Conservation (phyloP, 2,329 filamentous ascomycete species). For the Chrysoporthe deuterocubensis region DNA sequence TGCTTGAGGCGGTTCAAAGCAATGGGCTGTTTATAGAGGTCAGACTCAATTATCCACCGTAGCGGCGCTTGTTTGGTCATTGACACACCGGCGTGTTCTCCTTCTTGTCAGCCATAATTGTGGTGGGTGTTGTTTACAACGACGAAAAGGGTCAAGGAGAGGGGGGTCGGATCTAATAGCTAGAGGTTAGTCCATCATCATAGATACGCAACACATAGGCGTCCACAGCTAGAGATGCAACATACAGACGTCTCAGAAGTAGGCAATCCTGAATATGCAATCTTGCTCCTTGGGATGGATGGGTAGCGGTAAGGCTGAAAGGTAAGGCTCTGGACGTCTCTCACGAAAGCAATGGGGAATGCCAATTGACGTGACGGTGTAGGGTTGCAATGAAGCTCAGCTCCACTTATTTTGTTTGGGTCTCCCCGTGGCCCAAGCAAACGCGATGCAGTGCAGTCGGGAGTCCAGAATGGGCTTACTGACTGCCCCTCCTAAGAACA, state of each 20-base stretch:
- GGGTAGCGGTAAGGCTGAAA: not conserved
- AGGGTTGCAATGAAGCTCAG: conserved; percentile 6
- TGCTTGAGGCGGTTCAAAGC: conserved; percentile 78
- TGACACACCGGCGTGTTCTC: conserved; percentile 25
- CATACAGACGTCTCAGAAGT: not conserved
- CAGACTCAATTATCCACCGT: not conserved
- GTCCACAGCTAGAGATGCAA: not conserved
- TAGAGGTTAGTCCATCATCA: not conserved
- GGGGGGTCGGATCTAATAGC: not conserved
- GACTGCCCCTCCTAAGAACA: not conserved
- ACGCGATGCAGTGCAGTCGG: not conserved
- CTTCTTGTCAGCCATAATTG: conserved; percentile 29
- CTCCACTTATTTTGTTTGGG: conserved; percentile 25
- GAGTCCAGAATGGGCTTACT: not conserved
- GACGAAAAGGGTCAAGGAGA: conserved; percentile 21
- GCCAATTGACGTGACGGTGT: conserved; percentile 18
- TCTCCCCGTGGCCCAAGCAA: conserved; percentile 15
- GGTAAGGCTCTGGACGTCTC: not conserved
- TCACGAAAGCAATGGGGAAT: conserved; percentile 12
- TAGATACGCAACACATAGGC: too few species aligned
- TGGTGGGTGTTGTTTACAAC: not conserved
- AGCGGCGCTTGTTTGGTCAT: not conserved
- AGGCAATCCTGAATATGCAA: too few species aligned
- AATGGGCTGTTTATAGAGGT: conserved; percentile 65
- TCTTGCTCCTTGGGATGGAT: not conserved